Conservation (phyloP, 169 alveolate genomes). For the Cryptosporidium canis region DNA sequence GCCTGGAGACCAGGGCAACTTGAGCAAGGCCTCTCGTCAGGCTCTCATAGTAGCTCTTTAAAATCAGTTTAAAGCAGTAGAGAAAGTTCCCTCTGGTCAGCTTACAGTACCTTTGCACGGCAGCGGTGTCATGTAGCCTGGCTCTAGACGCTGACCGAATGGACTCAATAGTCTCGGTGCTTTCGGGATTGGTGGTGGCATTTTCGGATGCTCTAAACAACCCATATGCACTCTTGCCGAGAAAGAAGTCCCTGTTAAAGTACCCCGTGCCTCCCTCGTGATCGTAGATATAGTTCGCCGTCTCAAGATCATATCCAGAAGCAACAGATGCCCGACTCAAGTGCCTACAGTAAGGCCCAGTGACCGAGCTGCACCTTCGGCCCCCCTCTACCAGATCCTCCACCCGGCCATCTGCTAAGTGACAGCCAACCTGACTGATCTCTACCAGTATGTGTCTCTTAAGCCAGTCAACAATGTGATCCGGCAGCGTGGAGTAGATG, state of each 20-base stretch:
- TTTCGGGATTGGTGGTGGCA: not conserved
- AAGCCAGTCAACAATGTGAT: constrained; percentile 44
- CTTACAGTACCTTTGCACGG: not conserved
- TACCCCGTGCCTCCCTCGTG: not conserved
- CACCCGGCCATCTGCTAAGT: not conserved
- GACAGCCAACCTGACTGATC: not conserved
- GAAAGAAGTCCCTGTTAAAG: not conserved
- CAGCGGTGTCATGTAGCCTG: not conserved
- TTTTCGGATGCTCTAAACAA: not conserved
- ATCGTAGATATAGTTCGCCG: not conserved
- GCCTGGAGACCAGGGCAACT: not conserved
- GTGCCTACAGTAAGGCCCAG: constrained; percentile 43
- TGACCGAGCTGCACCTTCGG: constrained; percentile 13
- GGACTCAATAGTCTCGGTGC: not conserved
- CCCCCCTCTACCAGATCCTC: not conserved
- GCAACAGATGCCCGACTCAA: not conserved
- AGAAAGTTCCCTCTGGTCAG: not conserved
- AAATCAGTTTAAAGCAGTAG: not conserved
- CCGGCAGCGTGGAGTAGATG: constrained; percentile 59
- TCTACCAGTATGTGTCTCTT: constrained; percentile 20
- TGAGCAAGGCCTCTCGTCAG: not conserved
- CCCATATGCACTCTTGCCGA: not conserved
- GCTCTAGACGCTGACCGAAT: not conserved
- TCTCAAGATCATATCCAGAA: not conserved
- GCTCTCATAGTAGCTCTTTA: not conserved